Evolutionary conservation across 2,329 filamentous ascomycete genomes (phyloP).

Genomic region (Aspergillus spinulosporus): DNA sequence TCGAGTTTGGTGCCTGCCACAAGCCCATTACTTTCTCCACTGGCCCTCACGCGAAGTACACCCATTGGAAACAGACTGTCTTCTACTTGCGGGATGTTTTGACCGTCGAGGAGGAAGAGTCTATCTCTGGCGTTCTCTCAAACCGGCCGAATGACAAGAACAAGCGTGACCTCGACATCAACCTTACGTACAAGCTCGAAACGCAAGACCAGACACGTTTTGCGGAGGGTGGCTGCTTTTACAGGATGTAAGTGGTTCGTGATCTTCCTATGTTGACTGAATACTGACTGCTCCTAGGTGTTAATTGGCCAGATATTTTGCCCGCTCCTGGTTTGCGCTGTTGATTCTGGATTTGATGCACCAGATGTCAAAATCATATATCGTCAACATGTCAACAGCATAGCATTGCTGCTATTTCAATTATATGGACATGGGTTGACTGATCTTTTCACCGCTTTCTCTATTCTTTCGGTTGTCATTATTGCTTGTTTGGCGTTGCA

Average conservation of each 20-base stretch:
- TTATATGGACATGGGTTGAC: slow-evolving; percentile 29
- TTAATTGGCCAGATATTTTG: slow-evolving; percentile 17
- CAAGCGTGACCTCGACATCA: slow-evolving; percentile 90
- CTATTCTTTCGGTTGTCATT: slow-evolving; percentile 25
- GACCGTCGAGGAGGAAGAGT: slow-evolving; percentile 85
- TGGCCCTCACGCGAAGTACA: slow-evolving; percentile 97
- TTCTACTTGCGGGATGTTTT: slow-evolving; percentile 95
- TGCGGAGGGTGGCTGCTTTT: slow-evolving; percentile 70
- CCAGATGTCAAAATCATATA: slow-evolving; percentile 23
- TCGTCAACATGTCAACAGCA: slow-evolving; percentile 29
- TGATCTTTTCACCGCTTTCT: slow-evolving; percentile 18
- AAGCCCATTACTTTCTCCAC: slow-evolving; percentile 97
- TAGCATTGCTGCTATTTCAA: slow-evolving; percentile 33
- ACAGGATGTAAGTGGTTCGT: slow-evolving; percentile 61
- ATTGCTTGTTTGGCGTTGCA: slow-evolving; percentile 30
- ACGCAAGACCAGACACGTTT: slow-evolving; percentile 70
- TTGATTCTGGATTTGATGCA: slow-evolving; percentile 21
- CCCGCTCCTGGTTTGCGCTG: slow-evolving; percentile 15
- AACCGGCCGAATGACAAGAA: slow-evolving; percentile 94
- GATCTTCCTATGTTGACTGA: background rate
- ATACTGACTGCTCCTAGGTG: slow-evolving; percentile 35
- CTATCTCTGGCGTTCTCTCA: slow-evolving; percentile 69
- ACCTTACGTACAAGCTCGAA: slow-evolving; percentile 76
- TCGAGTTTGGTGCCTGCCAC: slow-evolving; percentile 97
- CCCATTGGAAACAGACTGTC: slow-evolving; percentile 99